Base-by-base conservation (phyloP, 441 rosid genomes). In the Populus hybrid region DNA sequence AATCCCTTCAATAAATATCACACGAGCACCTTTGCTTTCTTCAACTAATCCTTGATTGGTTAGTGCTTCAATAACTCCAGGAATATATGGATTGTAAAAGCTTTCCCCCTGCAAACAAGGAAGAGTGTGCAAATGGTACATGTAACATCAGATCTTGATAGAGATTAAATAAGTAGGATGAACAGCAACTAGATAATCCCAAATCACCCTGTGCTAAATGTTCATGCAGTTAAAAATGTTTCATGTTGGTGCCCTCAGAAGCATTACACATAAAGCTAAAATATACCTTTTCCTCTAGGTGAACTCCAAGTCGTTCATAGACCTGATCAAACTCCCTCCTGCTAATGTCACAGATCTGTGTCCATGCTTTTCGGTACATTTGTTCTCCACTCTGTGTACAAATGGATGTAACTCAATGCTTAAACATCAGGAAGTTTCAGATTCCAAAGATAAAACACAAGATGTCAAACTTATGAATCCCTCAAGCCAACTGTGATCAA, bases 11-110 rank as follows among this genome's bases (percentile, higher is more conserved):
- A 92, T 18, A 75, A 86, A 85, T 74, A 95, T 92, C 69, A 94
- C 98, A 83, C 90, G 99, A 83, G 97, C 97, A 79, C 95, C 98
- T 71, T 92, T 82, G 79, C 97, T 95, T 81, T 92, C 97, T 85
- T 89, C 87, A 61, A 93, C 86, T 80, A 95, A 86, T 50, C 97
- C 98, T 83, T 86, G 78, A 75, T 84, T 84, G 72, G 72, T 82
- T 75, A 95, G 77, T 30, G 70, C 83, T 77, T 87, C 88, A 76
- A 93, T 84, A 18, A 92, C 88, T 61, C 80, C 77, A 1, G 95
- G 89, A 79, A 95, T 94, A 81, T 81, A 84, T 0, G 92, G 97
- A 73, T 94, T 95, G 81, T 95, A 94, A 80, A 95, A 95, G 87
- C 99, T 95, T 83, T 95, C 99, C 26, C 99, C 99, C 98, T 95